phyloP scores from a whole-genome alignment of 257 asterid species.

The Nicotiana attenuata region DNA sequence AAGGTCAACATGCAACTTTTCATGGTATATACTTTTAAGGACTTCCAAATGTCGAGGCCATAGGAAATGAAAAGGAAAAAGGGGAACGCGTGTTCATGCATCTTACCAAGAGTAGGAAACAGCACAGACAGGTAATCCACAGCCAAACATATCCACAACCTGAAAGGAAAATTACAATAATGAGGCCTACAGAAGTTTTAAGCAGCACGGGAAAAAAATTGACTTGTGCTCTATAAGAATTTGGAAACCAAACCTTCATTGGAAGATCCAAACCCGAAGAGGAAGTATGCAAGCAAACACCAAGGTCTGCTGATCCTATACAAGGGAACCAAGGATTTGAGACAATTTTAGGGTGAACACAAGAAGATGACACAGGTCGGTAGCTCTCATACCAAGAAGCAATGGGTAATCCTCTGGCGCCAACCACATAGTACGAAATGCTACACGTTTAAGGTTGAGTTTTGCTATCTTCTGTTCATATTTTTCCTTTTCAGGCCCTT shows the following conservation, averaged over 20 bases:
- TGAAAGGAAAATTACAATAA: constrained; percentile 17
- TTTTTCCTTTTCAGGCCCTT: constrained; percentile 97
- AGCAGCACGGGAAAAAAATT: background rate
- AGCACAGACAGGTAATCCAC: constrained; percentile 96
- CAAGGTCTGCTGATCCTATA: constrained; percentile 90
- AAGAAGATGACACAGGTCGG: background rate
- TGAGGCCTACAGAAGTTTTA: constrained; percentile 16
- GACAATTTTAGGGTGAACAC: background rate
- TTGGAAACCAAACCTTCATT: constrained; percentile 61
- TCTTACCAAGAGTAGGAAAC: constrained; percentile 96
- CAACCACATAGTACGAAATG: constrained; percentile 96
- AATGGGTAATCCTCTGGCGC: constrained; percentile 93
- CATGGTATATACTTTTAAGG: background rate
- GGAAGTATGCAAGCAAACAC: constrained; percentile 93
- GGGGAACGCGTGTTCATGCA: constrained; percentile 2
- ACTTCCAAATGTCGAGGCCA: background rate
- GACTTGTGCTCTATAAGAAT: constrained; percentile 9
- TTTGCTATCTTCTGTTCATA: constrained; percentile 76
- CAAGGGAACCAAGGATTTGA: constrained; percentile 18
- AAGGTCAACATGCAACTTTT: constrained; percentile 8
- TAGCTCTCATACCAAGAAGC: constrained; percentile 71
- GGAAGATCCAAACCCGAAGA: constrained; percentile 96
- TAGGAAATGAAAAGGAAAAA: constrained; percentile 1
- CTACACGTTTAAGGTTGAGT: constrained; percentile 80
- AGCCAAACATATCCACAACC: constrained; percentile 99